Evolutionary conservation across 768 basidiomycete genomes (phyloP).

Genomic region (Symmetrospora coprosmae): DNA sequence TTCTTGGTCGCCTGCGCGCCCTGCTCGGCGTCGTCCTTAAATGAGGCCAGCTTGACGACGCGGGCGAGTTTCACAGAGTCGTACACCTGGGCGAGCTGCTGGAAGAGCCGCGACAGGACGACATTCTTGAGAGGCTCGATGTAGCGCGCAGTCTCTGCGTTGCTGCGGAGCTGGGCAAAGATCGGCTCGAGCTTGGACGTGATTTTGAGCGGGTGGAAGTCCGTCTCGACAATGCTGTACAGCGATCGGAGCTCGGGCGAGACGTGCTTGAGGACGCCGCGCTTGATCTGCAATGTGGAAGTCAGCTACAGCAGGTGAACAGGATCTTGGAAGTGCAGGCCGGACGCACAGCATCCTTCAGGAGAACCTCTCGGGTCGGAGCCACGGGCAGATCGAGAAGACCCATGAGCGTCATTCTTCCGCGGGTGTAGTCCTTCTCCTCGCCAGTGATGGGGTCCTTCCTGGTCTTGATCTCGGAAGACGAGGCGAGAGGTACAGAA

Average conservation of each 20-base stretch:
- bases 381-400: slow-evolving; percentile 68
- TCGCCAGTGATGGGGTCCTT: slow-evolving; percentile 33
- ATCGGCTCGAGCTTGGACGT: slow-evolving; percentile 65
- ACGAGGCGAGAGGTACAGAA: slow-evolving; percentile 66
- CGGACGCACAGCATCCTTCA: slow-evolving; percentile 65
- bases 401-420: slow-evolving; percentile 43
- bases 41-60: slow-evolving; percentile 62
- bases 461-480: not conserved
- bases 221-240: slow-evolving; percentile 70
- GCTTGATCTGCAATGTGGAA: slow-evolving; percentile 48
- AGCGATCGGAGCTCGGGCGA: slow-evolving; percentile 61
- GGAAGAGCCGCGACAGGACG: slow-evolving; percentile 74
- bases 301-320: slow-evolving; percentile 10
- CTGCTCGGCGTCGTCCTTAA: slow-evolving; percentile 44
- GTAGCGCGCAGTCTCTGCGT: slow-evolving; percentile 49
- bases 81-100: slow-evolving; percentile 84
- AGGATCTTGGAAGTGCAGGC: slow-evolving; percentile 20
- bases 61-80: slow-evolving; percentile 65
- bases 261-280: slow-evolving; percentile 62
- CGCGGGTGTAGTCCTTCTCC: slow-evolving; percentile 60
- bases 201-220: slow-evolving; percentile 81
- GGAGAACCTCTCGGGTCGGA: slow-evolving; percentile 71
- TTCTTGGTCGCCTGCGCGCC: slow-evolving; percentile 38
- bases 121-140: slow-evolving; percentile 80
- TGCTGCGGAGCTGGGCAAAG: slow-evolving; percentile 46